Evolutionary conservation across 306 rosid species (phyloP).

Genomic region (Urtica urens): DNA sequence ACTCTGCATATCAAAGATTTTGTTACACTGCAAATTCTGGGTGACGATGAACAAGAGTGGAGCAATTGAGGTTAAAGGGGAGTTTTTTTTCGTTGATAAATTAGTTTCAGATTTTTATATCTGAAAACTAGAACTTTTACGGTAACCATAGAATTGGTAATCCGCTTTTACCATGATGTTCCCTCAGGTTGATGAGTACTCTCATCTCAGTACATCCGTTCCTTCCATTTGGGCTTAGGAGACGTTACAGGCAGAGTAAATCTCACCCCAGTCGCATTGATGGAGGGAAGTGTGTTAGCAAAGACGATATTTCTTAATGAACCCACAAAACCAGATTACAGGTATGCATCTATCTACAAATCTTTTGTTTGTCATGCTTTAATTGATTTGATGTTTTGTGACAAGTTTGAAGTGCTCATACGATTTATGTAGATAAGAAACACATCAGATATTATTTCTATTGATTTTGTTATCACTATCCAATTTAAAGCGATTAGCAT

Average conservation of each 20-base stretch:
- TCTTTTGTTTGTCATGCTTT: slow-evolving; percentile 6
- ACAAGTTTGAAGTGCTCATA: too few species aligned
- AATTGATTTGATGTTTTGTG: too few species aligned
- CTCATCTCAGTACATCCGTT: slow-evolving; percentile 72
- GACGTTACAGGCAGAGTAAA: slow-evolving; percentile 86
- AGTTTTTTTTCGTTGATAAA: too few species aligned
- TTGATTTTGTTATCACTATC: too few species aligned
- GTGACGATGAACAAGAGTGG: slow-evolving; percentile 60
- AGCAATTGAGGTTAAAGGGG: slow-evolving; percentile 96
- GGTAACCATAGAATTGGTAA: too few species aligned
- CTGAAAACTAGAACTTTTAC: too few species aligned
- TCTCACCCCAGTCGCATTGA: slow-evolving; percentile 96
- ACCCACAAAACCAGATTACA: slow-evolving; percentile 86
- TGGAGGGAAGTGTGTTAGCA: slow-evolving; percentile 81
- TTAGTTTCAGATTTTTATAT: too few species aligned
- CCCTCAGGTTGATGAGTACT: slow-evolving; percentile 81
- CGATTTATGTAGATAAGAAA: too few species aligned
- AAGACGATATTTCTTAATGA: slow-evolving; percentile 67
- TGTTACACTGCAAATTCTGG: slow-evolving; percentile 71
- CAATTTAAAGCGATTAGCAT: too few species aligned
- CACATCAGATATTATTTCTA: too few species aligned
- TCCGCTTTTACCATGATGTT: too few species aligned
- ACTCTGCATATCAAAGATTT: slow-evolving; percentile 72
- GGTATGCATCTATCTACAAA: slow-evolving; percentile 49
- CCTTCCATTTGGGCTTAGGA: slow-evolving; percentile 96